phyloP scores from a whole-genome alignment of 257 asterid species.

The Nicotiana benthamiana region DNA sequence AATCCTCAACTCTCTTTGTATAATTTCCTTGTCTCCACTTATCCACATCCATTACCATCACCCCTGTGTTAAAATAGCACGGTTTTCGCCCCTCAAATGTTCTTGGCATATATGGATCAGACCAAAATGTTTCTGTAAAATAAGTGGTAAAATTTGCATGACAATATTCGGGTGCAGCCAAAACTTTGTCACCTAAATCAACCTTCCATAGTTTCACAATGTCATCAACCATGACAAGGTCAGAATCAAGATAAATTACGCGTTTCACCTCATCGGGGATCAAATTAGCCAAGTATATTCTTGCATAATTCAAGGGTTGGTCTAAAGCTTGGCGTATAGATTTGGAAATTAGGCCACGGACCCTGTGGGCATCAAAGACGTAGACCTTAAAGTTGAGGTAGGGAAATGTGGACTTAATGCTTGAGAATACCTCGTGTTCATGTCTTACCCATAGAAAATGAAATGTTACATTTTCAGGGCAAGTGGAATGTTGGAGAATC shows the following conservation, averaged over 20 bases:
- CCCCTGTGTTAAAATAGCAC: constrained; percentile 64
- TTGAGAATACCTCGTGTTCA: constrained; percentile 33
- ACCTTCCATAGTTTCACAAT: constrained; percentile 44
- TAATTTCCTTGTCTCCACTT: constrained; percentile 50
- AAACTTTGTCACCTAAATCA: constrained; percentile 37
- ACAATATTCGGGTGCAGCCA: constrained; percentile 73
- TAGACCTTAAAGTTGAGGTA: constrained; percentile 51
- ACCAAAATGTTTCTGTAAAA: constrained; percentile 46
- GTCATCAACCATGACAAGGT: constrained; percentile 55
- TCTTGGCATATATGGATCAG: constrained; percentile 17
- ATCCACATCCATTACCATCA: constrained; percentile 61
- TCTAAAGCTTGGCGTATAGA: constrained; percentile 60
- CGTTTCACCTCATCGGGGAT: constrained; percentile 35
- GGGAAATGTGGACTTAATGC: constrained; percentile 49
- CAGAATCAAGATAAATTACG: constrained; percentile 61
- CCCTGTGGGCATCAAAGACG: constrained; percentile 25
- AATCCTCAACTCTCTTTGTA: constrained; percentile 37
- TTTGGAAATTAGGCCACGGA: constrained; percentile 50
- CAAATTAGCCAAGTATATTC: constrained; percentile 45
- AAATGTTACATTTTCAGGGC: constrained; percentile 52
- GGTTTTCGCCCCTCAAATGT: constrained; percentile 39
- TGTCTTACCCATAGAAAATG: constrained; percentile 39
- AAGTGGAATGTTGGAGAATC: constrained; percentile 53
- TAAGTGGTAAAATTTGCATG: constrained; percentile 56
- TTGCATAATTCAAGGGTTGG: constrained; percentile 63